These are phyloP conservation scores for Phytomonas sp. DNA, from an alignment of 208 protist genomes.

Conservation along the genomic window DNA sequence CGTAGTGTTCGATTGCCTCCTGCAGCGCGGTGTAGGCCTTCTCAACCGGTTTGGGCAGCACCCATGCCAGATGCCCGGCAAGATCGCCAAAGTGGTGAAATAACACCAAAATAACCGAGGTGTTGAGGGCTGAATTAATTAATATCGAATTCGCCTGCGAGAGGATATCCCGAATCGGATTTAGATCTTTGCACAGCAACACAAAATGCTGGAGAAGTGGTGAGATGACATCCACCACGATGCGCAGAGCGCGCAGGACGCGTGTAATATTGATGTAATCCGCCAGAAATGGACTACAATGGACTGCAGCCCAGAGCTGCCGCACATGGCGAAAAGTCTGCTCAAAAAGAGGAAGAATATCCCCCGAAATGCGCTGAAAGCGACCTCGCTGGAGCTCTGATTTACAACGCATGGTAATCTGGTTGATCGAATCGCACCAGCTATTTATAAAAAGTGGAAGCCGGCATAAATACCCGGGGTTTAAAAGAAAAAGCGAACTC, in stretches of 20 bases:
- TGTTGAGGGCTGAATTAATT: constrained; percentile 72
- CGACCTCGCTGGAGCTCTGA: constrained; percentile 61
- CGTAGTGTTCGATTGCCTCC: constrained; percentile 44
- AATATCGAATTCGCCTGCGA: constrained; percentile 68
- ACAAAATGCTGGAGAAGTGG: constrained; percentile 81
- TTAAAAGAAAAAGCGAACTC: constrained; percentile 49
- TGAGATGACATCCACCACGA: constrained; percentile 71
- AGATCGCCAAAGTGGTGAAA: constrained; percentile 41
- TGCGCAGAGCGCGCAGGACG: constrained; percentile 48
- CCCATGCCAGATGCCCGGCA: constrained; percentile 17
- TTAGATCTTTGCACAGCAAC: constrained; percentile 56
- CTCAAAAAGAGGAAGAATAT: constrained; percentile 69
- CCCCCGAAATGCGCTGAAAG: constrained; percentile 69
- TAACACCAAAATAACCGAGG: constrained; percentile 45
- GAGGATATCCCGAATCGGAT: constrained; percentile 44
- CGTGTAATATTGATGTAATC: constrained; percentile 54
- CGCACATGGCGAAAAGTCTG: constrained; percentile 60
- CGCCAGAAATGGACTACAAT: constrained; percentile 61
- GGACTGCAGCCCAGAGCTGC: constrained; percentile 68
- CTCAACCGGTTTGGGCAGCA: constrained; percentile 24
- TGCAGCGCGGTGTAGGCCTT: constrained; percentile 40
- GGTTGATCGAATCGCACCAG: constrained; percentile 54
- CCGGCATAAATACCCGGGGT: constrained; percentile 51
- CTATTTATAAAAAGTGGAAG: constrained; percentile 26
- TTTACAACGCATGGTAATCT: constrained; percentile 43